Base-by-base conservation (phyloP, 2,329 filamentous ascomycete species). In the Fusarium protoensiforme region DNA sequence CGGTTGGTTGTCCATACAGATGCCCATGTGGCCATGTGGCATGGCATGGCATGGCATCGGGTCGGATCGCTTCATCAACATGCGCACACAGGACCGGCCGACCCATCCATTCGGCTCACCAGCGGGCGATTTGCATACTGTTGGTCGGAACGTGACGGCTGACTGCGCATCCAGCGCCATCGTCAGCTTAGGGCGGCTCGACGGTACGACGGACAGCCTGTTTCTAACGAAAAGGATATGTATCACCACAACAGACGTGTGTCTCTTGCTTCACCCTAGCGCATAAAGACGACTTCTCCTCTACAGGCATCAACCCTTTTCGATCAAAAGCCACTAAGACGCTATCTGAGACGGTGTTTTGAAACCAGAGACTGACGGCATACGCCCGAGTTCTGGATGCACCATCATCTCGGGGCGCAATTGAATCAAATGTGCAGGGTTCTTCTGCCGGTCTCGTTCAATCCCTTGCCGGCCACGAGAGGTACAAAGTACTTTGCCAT, bases 401-500 rank as follows among this genome's bases (percentile, higher is more conserved):
- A 51, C 43, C 46, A 56, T 66, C 14, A 18, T 46, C 18, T 33
- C 27, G 46, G 46, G 18, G 24, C 46, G 24, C 18, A 53, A 31
- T 29, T 53, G 61, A 73, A 60, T 38, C 59, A 64, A 61, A 54
- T 48, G 18, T 71, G 57, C 70, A 73, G 61, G 71, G 71, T 64
- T 71, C 59, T 38, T 24, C 64, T 53, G 59, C 65, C 35, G 59
- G 57, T 53, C 38, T 68, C 51, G 51, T 68, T 71, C 51, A 35
- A 64, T 73, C 46, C 67, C 71, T 65, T 63, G 59, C 59, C 61
- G 43, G 59, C 66, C 69, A 67, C 59, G 58, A 48, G 64, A 69
- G 46, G 75, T 77, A 75, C 71, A 72, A 72, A 62, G 41, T 78
- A 78, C 76, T 75, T 78, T 66, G 76, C 76, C 76, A 78, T 78